phyloP scores from a whole-genome alignment of 163 green algal species.

The Scenedesmus sp. region DNA sequence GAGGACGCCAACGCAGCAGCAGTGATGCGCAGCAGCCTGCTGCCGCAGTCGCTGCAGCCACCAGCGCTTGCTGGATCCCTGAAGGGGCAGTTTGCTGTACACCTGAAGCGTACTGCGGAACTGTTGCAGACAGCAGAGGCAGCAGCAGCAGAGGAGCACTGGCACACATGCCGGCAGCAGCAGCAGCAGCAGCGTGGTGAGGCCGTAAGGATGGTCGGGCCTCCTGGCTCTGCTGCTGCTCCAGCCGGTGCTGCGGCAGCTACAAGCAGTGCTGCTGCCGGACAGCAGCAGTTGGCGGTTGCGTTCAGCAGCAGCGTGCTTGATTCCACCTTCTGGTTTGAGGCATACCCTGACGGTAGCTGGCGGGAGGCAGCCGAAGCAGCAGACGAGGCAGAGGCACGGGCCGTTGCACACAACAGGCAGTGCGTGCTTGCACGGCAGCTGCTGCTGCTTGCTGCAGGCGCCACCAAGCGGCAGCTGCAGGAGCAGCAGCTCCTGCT shows the following conservation, averaged over 20 bases:
- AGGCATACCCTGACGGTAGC: not conserved
- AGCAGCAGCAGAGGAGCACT: conserved; percentile 28
- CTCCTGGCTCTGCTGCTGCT: conserved; percentile 6
- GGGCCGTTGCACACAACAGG: not conserved
- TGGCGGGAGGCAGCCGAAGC: conserved; percentile 33
- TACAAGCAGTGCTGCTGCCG: conserved; percentile 1
- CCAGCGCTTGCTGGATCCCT: not conserved
- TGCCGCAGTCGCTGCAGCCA: not conserved
- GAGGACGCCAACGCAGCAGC: conserved; percentile 8
- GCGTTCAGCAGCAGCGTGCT: not conserved
- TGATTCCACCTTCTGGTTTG: conserved; percentile 23
- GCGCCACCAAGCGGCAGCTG: conserved; percentile 3
- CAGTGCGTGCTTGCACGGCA: conserved; percentile 3
- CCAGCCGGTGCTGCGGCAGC: not conserved
- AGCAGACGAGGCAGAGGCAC: conserved; percentile 30
- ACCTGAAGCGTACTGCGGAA: not conserved
- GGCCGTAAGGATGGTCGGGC: conserved; percentile 16
- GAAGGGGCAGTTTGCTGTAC: conserved; percentile 9
- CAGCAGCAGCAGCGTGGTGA: conserved; percentile 26
- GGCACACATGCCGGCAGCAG: not conserved
- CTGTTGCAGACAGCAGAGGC: not conserved
- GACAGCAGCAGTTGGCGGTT: conserved; percentile 21
- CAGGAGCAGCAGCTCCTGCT: not conserved
- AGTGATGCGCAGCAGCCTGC: not conserved
- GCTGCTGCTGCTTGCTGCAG: conserved; percentile 1